These are phyloP conservation scores for Rhizopus sp. DNA, from an alignment of 371 early-diverging fungal genomes.

Conservation along the genomic window DNA sequence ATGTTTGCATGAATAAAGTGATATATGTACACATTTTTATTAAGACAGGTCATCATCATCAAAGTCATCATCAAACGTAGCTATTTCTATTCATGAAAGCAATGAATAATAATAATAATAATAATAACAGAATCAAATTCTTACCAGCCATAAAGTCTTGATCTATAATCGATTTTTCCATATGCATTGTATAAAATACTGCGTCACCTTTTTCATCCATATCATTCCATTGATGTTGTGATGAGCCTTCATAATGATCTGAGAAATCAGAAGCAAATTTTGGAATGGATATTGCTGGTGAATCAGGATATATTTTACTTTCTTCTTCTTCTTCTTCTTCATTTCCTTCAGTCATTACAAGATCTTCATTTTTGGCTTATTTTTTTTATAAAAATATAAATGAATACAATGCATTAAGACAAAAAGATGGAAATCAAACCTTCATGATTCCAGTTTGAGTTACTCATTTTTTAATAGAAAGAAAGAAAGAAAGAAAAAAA, in stretches of 20 bases:
- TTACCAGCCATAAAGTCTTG: constrained; percentile 23
- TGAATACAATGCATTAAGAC: not conserved
- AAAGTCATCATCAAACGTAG: constrained; percentile 25
- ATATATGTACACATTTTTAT: not conserved
- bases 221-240: constrained; percentile 12
- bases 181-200: constrained; percentile 13
- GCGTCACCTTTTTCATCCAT: constrained; percentile 25
- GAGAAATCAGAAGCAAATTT: not conserved
- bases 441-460: not conserved
- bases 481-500: not conserved
- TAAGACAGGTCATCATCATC: constrained; percentile 25
- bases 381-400: not conserved
- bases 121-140: not conserved
- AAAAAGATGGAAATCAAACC: not conserved
- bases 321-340: constrained; percentile 11
- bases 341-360: constrained; percentile 20
- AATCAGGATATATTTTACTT: constrained; percentile 8
- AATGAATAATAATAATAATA: not conserved
- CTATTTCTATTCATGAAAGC: not conserved
- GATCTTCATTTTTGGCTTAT: constrained; percentile 18
- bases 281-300: constrained; percentile 1
- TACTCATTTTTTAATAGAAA: not conserved
- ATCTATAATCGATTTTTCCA: constrained; percentile 23
- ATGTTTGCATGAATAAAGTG: not conserved
- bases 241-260: not conserved